Conservation (phyloP, 2,329 filamentous ascomycete species). For the Monosporascus ibericus region DNA sequence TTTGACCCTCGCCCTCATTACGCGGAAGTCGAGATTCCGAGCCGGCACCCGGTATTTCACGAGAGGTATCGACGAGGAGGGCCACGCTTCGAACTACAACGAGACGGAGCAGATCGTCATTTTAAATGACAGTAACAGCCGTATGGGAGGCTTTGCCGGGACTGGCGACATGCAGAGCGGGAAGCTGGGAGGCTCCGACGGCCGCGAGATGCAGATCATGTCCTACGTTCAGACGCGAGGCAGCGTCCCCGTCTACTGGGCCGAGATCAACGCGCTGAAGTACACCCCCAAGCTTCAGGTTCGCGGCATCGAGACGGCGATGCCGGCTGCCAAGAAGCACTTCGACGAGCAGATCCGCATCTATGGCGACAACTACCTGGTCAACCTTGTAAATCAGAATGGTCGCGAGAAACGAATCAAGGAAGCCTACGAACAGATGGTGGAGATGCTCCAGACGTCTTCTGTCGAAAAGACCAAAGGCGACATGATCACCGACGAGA, state of each 20-base stretch:
- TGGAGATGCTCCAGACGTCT: constrained; percentile 66
- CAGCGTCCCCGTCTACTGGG: constrained; percentile 93
- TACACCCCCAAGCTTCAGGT: constrained; percentile 91
- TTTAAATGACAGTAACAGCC: constrained; percentile 72
- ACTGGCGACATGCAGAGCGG: constrained; percentile 71
- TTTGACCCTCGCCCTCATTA: constrained; percentile 82
- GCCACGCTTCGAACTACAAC: constrained; percentile 97
- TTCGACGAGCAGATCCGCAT: constrained; percentile 89
- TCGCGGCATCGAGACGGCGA: constrained; percentile 73
- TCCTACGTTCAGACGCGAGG: constrained; percentile 96
- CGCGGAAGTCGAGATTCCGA: constrained; percentile 78
- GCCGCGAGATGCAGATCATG: constrained; percentile 78
- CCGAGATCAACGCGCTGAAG: constrained; percentile 86
- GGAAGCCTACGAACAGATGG: constrained; percentile 87
- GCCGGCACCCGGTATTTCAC: constrained; percentile 94
- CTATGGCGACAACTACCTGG: constrained; percentile 94
- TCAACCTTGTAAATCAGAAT: constrained; percentile 95
- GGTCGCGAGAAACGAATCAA: constrained; percentile 87
- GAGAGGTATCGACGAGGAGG: constrained; percentile 85
- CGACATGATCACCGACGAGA: constrained; percentile 66
- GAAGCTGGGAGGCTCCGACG: constrained; percentile 51
- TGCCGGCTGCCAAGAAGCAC: constrained; percentile 74
- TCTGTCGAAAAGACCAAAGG: constrained; percentile 60
- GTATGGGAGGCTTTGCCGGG: constrained; percentile 74
- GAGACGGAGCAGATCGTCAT: constrained; percentile 94